Percentiles rank a stretch among this genome's conserved stretches.
Conservation (phyloP, 2,329 filamentous ascomycete species). For the Alternaria ethzedia region DNA sequence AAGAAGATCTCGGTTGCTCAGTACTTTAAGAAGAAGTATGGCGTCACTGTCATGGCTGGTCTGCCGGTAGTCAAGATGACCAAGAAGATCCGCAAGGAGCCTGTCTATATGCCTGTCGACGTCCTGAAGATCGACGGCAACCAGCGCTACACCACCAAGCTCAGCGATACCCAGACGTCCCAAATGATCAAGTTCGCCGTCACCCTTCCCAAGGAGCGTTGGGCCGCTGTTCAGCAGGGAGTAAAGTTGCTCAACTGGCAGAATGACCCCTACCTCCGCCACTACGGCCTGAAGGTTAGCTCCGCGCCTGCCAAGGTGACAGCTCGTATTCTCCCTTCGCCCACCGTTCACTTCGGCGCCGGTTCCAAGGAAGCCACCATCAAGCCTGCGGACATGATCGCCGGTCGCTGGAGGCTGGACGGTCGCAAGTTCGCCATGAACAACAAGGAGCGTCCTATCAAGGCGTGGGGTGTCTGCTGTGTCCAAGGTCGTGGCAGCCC, state of each 20-base stretch:
- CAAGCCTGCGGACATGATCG: constrained; percentile 52
- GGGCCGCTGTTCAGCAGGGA: constrained; percentile 69
- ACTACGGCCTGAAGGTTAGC: constrained; percentile 77
- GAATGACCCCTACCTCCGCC: constrained; percentile 70
- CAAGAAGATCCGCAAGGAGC: constrained; percentile 52
- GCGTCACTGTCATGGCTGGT: constrained; percentile 54
- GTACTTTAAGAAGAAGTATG: constrained; percentile 63
- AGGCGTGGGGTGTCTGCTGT: constrained; percentile 76
- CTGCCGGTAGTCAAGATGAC: constrained; percentile 67
- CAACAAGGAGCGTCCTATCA: constrained; percentile 66
- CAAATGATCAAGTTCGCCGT: constrained; percentile 95
- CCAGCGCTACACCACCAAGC: constrained; percentile 65
- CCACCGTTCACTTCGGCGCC: constrained; percentile 70
- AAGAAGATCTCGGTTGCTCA: constrained; percentile 59
- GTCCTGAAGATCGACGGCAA: constrained; percentile 59
- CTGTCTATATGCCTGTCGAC: constrained; percentile 63
- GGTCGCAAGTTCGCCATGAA: constrained; percentile 72
- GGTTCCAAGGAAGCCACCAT: constrained; percentile 34
- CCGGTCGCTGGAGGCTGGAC: constrained; percentile 86
- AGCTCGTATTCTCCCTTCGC: constrained; percentile 73
- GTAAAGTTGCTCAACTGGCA: constrained; percentile 71
- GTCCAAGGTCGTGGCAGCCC: constrained; percentile 61
- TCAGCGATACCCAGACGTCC: constrained; percentile 70
- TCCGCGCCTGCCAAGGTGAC: constrained; percentile 66
- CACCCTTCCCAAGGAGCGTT: constrained; percentile 73